Conservation (phyloP, 169 alveolate species). For the Hepatocystis sp. region DNA sequence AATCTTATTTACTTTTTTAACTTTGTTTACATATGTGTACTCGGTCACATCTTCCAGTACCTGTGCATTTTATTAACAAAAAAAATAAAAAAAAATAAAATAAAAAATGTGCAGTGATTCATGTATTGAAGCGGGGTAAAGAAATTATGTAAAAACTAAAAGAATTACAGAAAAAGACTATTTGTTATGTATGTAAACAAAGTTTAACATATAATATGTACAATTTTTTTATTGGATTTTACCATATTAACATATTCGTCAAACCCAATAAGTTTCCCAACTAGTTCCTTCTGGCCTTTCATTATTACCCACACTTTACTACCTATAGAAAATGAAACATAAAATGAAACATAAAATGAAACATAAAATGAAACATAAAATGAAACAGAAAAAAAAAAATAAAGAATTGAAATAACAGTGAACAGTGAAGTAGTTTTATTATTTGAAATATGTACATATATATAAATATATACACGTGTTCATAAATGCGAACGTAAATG, state of each 20-base stretch:
- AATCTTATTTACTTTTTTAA: conserved; percentile 84
- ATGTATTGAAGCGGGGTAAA: too few species aligned
- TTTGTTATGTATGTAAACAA: too few species aligned
- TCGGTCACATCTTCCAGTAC: conserved; percentile 92
- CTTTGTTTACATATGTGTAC: conserved; percentile 84
- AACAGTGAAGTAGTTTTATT: too few species aligned
- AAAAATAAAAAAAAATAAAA: too few species aligned
- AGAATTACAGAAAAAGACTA: too few species aligned
- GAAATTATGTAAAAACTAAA: too few species aligned
- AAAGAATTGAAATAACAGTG: too few species aligned
- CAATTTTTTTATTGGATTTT: too few species aligned
- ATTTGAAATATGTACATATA: too few species aligned
- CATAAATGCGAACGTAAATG: too few species aligned
- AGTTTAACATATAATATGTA: too few species aligned
- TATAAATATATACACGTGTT: too few species aligned
- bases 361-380: background rate
- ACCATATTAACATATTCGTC: conserved; percentile 96
- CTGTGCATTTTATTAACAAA: conserved; percentile 34
- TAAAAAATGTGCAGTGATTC: background rate
- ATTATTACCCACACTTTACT: conserved; percentile 92
- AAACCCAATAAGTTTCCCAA: conserved; percentile 94
- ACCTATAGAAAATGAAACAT: conserved; percentile 79
- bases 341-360: background rate
- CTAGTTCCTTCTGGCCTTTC: conserved; percentile 90
- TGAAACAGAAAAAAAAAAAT: background rate